Base-by-base conservation (phyloP, 2,329 filamentous ascomycete genomes). In the Aspergillus ochraceus region DNA sequence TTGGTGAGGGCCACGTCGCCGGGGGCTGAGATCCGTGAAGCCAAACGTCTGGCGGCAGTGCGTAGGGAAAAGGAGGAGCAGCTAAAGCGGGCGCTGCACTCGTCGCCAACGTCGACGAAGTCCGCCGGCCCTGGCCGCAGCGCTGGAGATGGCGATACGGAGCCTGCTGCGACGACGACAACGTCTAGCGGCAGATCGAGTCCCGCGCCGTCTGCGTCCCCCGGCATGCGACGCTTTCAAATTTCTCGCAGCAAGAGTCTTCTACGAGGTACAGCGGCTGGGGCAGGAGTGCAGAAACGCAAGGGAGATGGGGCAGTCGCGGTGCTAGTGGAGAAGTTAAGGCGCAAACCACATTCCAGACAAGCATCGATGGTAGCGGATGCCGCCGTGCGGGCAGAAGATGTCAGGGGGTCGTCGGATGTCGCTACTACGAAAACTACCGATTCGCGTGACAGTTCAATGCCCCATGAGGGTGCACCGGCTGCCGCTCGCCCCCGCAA, bases 1-100 rank as follows among this genome's bases (percentile, higher is more conserved):
- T 46, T 70, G 52, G 75, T 80, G 17, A 71, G 77, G 50, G 70
- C 76, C 45, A 79, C 77, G 3, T 75, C 76, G 5, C 78, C 77
- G 2, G 77, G 77, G 6, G 76, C 76, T 6, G 76, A 78, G 58
- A 66, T 78, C 39, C 70, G 72, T 50, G 75, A 77, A 54, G 70
- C 71, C 36, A 69, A 70, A 55, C 69, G 69, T 11, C 49, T 69
- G 8, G 69, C 70, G 11, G 67, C 68, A 22, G 69, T 60, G 14
- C 64, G 68, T 30, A 74, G 66, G 58, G 68, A 74, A 22, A 60
- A 65, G 1, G 68, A 71, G 46, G 74, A 75, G 52, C 72, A 70
- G 46, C 58, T 70, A 19, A 65, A 67, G 24, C 61, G 64, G 24
- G 69, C 72, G 3, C 55, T 75, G 12, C 59, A 71, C 52, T 68